These are phyloP conservation scores for Vitis rotundifolia DNA, from an alignment of 164 flowering plant species.

Conservation along the genomic window DNA sequence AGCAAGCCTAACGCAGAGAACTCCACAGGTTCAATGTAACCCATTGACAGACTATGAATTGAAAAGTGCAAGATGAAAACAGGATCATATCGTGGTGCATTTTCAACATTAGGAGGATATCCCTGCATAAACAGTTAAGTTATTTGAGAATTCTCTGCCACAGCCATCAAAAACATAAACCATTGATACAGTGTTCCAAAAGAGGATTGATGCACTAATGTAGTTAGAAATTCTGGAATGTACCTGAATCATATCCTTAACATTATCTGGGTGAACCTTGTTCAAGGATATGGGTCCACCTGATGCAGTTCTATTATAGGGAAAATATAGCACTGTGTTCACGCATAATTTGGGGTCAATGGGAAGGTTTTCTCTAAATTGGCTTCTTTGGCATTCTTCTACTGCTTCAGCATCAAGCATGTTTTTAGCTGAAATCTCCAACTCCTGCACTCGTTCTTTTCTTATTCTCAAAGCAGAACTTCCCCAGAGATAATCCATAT, in stretches of 20 bases:
- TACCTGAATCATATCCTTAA: slow-evolving; percentile 36
- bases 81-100: slow-evolving; percentile 68
- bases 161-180: too few relatives aligned
- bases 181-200: neutral
- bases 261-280: slow-evolving; percentile 27
- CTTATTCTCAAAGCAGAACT: slow-evolving; percentile 50
- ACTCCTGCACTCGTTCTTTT: slow-evolving; percentile 44
- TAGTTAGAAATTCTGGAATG: neutral
- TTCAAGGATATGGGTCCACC: slow-evolving; percentile 14
- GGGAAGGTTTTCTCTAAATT: slow-evolving; percentile 73
- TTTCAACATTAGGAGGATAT: slow-evolving; percentile 20
- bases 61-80: slow-evolving; percentile 78
- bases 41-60: slow-evolving; percentile 60
- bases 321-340: slow-evolving; percentile 64
- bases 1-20: slow-evolving; percentile 86
- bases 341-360: slow-evolving; percentile 65
- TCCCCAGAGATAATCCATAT: slow-evolving; percentile 91
- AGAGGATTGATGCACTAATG: neutral
- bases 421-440: slow-evolving; percentile 23
- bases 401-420: slow-evolving; percentile 33
- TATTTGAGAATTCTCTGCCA: slow-evolving; percentile 2
- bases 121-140: slow-evolving; percentile 32
- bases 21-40: slow-evolving; percentile 75
- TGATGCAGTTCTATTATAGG: slow-evolving; percentile 43
- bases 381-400: slow-evolving; percentile 52